Evolutionary conservation across 106 monocot genomes (phyloP).

Genomic region (Acorus calamus): DNA sequence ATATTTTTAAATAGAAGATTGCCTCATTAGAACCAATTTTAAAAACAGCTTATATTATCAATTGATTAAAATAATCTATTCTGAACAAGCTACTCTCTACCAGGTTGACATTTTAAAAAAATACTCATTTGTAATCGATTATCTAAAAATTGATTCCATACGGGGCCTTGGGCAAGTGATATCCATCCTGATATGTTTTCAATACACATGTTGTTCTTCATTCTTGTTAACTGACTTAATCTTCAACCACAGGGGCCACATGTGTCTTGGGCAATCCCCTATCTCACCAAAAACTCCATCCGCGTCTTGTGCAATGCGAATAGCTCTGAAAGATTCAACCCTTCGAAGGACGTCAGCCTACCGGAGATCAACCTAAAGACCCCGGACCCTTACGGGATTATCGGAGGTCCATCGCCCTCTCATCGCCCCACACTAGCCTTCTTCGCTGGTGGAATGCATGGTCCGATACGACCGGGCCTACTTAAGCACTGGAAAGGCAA

Average conservation of each 20-base stretch:
- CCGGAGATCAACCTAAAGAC: conserved; percentile 70
- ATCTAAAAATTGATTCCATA: too few species aligned
- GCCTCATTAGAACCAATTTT: too few species aligned
- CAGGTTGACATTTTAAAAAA: too few species aligned
- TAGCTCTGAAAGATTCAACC: conserved; percentile 77
- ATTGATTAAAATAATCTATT: too few species aligned
- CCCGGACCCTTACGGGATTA: conserved; percentile 12
- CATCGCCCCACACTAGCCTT: conserved; percentile 65
- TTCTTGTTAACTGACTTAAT: too few species aligned
- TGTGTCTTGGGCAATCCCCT: conserved; percentile 17
- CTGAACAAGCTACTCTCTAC: too few species aligned
- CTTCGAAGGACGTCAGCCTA: conserved; percentile 55
- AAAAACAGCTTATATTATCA: too few species aligned
- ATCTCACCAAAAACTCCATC: conserved; percentile 61
- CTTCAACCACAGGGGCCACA: conserved; percentile 45
- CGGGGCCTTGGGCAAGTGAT: too few species aligned
- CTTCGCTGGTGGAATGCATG: conserved; percentile 79
- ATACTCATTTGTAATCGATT: too few species aligned
- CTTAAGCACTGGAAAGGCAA: conserved; percentile 63
- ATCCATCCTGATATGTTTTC: too few species aligned
- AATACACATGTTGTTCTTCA: too few species aligned
- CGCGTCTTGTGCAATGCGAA: conserved; percentile 86
- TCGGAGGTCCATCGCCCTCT: conserved; percentile 48
- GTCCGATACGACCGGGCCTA: conserved; percentile 59
- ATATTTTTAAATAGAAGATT: too few species aligned